Conservation (phyloP, 2,329 filamentous ascomycete species). For the Davidsoniella virescens region DNA sequence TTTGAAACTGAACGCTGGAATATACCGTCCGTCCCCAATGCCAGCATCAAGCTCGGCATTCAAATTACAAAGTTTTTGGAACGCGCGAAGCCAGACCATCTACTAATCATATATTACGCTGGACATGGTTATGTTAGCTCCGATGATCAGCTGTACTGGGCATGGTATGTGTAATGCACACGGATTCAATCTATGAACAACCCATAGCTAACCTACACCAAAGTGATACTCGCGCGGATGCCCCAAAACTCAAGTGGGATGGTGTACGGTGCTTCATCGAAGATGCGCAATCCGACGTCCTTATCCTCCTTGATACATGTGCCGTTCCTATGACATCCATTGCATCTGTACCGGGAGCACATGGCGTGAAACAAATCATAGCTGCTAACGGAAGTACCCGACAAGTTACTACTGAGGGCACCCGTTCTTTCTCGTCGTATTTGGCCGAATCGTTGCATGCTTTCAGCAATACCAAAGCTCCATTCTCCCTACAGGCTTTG, state of each 20-base stretch:
- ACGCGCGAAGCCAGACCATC: slow-evolving; percentile 38
- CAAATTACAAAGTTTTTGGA: slow-evolving; percentile 45
- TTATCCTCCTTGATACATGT: slow-evolving; percentile 47
- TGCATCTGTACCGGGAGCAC: slow-evolving; percentile 33
- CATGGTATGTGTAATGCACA: slow-evolving; percentile 33
- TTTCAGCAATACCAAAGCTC: slow-evolving; percentile 29
- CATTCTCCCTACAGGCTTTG: slow-evolving; percentile 39
- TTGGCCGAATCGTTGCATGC: slow-evolving; percentile 38
- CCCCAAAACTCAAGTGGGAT: slow-evolving; percentile 47
- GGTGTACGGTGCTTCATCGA: slow-evolving; percentile 46
- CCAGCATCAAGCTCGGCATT: slow-evolving; percentile 44
- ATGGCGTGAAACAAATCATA: slow-evolving; percentile 45
- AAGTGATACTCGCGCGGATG: slow-evolving; percentile 41
- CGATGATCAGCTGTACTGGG: slow-evolving; percentile 49
- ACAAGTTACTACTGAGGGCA: slow-evolving; percentile 22
- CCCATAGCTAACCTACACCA: slow-evolving; percentile 16
- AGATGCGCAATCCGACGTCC: slow-evolving; percentile 45
- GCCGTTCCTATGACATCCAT: slow-evolving; percentile 31
- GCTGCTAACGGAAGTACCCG: slow-evolving; percentile 39
- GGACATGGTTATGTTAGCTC: slow-evolving; percentile 42
- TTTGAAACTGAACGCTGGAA: slow-evolving; percentile 44
- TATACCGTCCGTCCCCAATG: slow-evolving; percentile 42
- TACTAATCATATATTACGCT: slow-evolving; percentile 49
- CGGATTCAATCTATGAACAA: slow-evolving; percentile 18
- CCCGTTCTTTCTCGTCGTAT: slow-evolving; percentile 42